Percentiles rank a stretch among this genome's conserved stretches.
Conservation (phyloP, 1,284 basidiomycete genomes). For the Pholiota adiposa region DNA sequence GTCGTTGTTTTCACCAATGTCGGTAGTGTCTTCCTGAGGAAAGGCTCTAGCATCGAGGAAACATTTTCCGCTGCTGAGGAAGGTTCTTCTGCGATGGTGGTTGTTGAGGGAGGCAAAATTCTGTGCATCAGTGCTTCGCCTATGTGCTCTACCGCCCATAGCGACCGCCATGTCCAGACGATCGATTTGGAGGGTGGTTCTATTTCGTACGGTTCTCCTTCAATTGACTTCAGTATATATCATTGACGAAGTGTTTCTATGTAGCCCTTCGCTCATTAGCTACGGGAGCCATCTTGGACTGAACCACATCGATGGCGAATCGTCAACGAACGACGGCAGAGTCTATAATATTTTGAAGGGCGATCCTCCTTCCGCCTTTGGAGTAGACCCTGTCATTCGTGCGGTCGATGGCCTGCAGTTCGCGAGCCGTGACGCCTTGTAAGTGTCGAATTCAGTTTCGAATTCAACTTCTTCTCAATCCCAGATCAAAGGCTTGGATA, state of each 20-base stretch:
- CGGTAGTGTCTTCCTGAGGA: slow-evolving; percentile 47
- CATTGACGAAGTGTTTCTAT: neutral
- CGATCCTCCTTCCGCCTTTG: slow-evolving; percentile 48
- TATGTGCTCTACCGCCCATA: slow-evolving; percentile 19
- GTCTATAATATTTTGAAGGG: slow-evolving; percentile 54
- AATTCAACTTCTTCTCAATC: slow-evolving; percentile 1
- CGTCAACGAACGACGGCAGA: slow-evolving; percentile 70
- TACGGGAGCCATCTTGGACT: slow-evolving; percentile 66
- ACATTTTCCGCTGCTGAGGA: slow-evolving; percentile 28
- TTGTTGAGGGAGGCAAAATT: slow-evolving; percentile 47
- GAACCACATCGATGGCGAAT: slow-evolving; percentile 64
- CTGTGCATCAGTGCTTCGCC: slow-evolving; percentile 40
- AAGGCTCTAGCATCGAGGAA: slow-evolving; percentile 31
- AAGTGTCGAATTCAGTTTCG: slow-evolving; percentile 29
- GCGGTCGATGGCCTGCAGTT: slow-evolving; percentile 80
- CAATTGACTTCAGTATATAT: neutral
- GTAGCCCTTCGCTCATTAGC: slow-evolving; percentile 60
- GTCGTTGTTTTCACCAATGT: slow-evolving; percentile 66
- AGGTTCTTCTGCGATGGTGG: slow-evolving; percentile 36
- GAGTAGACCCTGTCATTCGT: slow-evolving; percentile 58
- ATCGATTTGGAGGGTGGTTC: slow-evolving; percentile 57
- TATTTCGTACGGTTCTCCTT: slow-evolving; percentile 40
- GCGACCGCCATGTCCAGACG: slow-evolving; percentile 25
- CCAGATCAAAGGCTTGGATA: slow-evolving; percentile 56
- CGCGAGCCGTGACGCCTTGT: slow-evolving; percentile 72